phyloP scores from a whole-genome alignment of 208 protist species.

The Wallacemonas sp. region DNA sequence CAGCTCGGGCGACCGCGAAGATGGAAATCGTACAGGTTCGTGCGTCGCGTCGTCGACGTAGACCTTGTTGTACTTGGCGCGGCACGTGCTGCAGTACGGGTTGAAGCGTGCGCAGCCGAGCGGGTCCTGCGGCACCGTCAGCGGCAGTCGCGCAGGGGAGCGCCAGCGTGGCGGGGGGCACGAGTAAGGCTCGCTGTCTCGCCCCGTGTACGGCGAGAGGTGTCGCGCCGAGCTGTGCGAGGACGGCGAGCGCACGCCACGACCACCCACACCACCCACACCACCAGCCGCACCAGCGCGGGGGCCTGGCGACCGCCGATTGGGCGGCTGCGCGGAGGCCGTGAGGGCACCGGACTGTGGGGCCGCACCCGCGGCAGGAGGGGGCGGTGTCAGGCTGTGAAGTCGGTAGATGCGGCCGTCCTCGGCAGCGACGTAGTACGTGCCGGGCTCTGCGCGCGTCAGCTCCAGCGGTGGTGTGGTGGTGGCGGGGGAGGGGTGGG shows the following conservation, averaged over 20 bases:
- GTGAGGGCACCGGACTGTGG: too few relatives aligned
- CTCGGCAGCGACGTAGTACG: slow-evolving; percentile 7
- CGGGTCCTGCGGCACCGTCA: slow-evolving; percentile 22
- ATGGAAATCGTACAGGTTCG: slow-evolving; percentile 48
- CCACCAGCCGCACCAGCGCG: too few relatives aligned
- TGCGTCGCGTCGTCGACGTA: slow-evolving; percentile 58
- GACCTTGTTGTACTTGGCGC: slow-evolving; percentile 70
- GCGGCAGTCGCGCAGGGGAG: background rate
- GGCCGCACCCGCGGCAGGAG: too few relatives aligned
- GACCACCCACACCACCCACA: background rate
- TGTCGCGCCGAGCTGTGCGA: background rate
- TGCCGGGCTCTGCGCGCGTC: slow-evolving; percentile 5
- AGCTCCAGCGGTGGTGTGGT: background rate
- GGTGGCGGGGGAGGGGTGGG: background rate
- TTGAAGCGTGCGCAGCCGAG: slow-evolving; percentile 76
- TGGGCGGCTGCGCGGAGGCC: background rate
- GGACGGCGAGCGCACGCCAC: background rate
- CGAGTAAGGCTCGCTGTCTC: background rate
- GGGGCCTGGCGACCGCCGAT: too few relatives aligned
- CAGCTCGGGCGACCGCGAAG: slow-evolving; percentile 29
- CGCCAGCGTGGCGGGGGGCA: background rate
- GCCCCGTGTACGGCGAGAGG: background rate
- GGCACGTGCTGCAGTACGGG: slow-evolving; percentile 81
- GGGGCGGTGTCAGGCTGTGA: background rate
- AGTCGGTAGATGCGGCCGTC: slow-evolving; percentile 10